phyloP scores from a whole-genome alignment of 805 yeast species.

The Wilhelminamyces savonicus region DNA sequence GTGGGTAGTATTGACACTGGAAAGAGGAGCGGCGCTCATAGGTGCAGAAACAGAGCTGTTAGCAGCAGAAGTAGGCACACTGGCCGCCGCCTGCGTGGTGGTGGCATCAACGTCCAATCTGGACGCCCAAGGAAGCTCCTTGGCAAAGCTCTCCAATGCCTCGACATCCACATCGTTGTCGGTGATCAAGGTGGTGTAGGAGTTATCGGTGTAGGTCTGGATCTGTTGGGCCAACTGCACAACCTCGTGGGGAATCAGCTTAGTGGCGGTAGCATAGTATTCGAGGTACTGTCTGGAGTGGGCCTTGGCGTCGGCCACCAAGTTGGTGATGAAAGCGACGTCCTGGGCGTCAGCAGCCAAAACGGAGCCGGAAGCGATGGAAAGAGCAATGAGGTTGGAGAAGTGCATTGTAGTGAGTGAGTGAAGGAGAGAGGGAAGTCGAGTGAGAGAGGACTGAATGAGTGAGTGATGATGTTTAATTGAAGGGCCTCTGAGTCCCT shows the following conservation, averaged over 20 bases:
- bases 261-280: slow-evolving; percentile 7
- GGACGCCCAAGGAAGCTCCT: slow-evolving; percentile 12
- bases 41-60: too few relatives aligned
- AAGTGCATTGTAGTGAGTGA: slow-evolving; percentile 5
- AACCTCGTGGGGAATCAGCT: slow-evolving; percentile 6
- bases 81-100: too few relatives aligned
- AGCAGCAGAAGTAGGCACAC: too few relatives aligned
- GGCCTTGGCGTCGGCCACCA: slow-evolving; percentile 10
- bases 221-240: slow-evolving; percentile 9
- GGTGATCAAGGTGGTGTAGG: slow-evolving; percentile 11
- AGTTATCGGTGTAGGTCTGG: slow-evolving; percentile 10
- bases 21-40: too few relatives aligned
- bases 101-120: slow-evolving; percentile 6
- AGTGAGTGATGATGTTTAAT: too few relatives aligned
- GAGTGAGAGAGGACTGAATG: too few relatives aligned
- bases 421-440: not conserved
- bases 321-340: slow-evolving; percentile 8
- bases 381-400: slow-evolving; percentile 1
- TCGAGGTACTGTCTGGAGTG: slow-evolving; percentile 7
- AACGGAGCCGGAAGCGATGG: slow-evolving; percentile 1
- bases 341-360: slow-evolving; percentile 5
- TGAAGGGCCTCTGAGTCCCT: too few relatives aligned
- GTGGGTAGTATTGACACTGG: too few relatives aligned
- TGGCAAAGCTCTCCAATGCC: slow-evolving; percentile 8
- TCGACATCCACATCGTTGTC: slow-evolving; percentile 4